Percentiles rank a stretch among this genome's conserved stretches.
Conservation (phyloP, 2,329 filamentous ascomycete genomes). For the Magnaporthiopsis poae region DNA sequence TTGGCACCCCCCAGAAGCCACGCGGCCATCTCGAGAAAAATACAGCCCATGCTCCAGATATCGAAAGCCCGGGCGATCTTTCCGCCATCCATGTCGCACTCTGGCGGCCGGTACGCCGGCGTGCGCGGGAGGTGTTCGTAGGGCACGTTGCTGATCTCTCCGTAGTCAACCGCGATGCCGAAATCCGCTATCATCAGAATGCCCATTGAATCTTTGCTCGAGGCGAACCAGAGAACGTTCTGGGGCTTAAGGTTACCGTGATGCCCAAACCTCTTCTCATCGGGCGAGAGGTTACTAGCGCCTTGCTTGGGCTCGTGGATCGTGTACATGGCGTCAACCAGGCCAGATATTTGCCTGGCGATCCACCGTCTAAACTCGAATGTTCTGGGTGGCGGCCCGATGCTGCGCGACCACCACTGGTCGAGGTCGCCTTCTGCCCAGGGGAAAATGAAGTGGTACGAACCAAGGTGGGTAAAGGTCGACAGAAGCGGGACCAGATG, state of each 20-base stretch:
- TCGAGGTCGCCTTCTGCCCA: constrained; percentile 13
- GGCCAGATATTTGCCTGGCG: constrained; percentile 11
- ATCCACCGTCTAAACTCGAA: constrained; percentile 10
- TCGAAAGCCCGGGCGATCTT: constrained; percentile 12
- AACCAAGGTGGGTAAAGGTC: constrained; percentile 10
- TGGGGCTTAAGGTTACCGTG: constrained; percentile 17
- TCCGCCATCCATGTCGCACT: constrained; percentile 10
- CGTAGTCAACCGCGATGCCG: constrained; percentile 11
- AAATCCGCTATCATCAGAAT: constrained; percentile 10
- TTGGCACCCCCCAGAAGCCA: constrained; percentile 5
- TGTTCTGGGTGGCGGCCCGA: background rate
- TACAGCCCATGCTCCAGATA: constrained; percentile 17
- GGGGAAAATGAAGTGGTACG: constrained; percentile 14
- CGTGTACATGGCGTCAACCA: constrained; percentile 10
- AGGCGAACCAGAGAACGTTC: constrained; percentile 15
- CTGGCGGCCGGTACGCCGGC: constrained; percentile 10
- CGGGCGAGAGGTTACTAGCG: background rate
- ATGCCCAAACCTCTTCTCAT: constrained; percentile 1
- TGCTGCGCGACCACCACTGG: constrained; percentile 10
- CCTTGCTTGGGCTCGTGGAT: constrained; percentile 10
- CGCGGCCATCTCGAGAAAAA: constrained; percentile 15
- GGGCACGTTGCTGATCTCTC: constrained; percentile 1
- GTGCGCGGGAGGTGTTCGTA: background rate
- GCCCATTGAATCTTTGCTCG: background rate
- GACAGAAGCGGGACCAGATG: constrained; percentile 15